Evolutionary conservation across 2,329 filamentous ascomycete species (phyloP).

Genomic region (Fusarium coffeatum): DNA sequence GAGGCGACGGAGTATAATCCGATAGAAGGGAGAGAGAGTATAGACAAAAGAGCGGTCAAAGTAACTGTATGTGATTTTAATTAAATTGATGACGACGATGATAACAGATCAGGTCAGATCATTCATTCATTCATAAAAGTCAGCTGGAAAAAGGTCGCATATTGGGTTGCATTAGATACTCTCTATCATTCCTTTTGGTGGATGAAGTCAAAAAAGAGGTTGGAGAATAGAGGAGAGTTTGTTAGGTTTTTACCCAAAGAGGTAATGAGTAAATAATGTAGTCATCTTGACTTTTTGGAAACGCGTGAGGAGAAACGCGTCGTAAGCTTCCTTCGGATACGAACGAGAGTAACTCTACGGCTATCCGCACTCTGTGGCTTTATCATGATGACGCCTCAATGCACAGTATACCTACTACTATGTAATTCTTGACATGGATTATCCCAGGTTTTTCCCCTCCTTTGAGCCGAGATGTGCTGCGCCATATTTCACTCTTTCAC

Average conservation of each 20-base stretch:
- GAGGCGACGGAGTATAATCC: constrained; percentile 9
- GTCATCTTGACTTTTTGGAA: neutral
- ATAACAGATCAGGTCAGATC: neutral
- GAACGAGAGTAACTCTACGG: neutral
- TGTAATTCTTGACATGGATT: constrained; percentile 7
- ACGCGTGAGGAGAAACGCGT: constrained; percentile 34
- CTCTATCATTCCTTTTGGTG: constrained; percentile 18
- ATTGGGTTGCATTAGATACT: constrained; percentile 25
- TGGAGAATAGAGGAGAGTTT: constrained; percentile 13
- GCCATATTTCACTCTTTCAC: neutral
- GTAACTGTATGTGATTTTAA: neutral
- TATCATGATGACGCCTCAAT: constrained; percentile 26
- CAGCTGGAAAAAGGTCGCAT: constrained; percentile 26
- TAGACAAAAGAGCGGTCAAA: constrained; percentile 32
- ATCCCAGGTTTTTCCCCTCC: constrained; percentile 21
- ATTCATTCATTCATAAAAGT: neutral
- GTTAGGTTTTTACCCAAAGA: constrained; percentile 28
- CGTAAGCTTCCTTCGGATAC: constrained; percentile 3
- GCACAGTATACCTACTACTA: neutral
- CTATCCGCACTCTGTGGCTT: neutral
- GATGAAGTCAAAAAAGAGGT: neutral
- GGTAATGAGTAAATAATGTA: constrained; percentile 37
- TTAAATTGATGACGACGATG: neutral
- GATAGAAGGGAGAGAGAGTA: constrained; percentile 9
- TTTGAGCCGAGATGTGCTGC: constrained; percentile 3